Base-by-base conservation (phyloP, 345 rosid genomes). In the Gossypium rotundifolium region DNA sequence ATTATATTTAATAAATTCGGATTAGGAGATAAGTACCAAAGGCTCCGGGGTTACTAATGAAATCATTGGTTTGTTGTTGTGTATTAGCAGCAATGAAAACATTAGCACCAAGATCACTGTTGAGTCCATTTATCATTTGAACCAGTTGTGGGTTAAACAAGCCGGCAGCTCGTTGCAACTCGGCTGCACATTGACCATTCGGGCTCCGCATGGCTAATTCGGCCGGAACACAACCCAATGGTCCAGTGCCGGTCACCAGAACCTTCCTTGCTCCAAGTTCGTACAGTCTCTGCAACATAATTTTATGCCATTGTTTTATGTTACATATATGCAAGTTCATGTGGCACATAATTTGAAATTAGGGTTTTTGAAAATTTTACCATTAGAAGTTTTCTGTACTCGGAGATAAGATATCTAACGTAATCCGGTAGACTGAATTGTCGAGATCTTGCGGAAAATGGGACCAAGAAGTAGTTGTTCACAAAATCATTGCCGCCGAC, bases 401-500 rank as follows among this genome's bases (percentile, higher is more conserved):
- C 91, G 4, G 87, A 83, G 65, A 88, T 79, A 80, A 90, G 65
- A 44, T 61, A 84, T 33, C 38, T 52, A 49, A 84, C 86, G 25
- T 87, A 90, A 38, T 84, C 74, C 0, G 94, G 89, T 14, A 90
- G 80, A 25, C 85, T 1, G 59, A 67, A 90, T 63, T 90, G 89
- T 71, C 85, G 92, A 61, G 92, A 90, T 73, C 89, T 80, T 16
- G 86, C 76, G 0, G 92, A 88, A 79, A 46, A 78, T 4, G 94
- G 92, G 55, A 88, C 87, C 86, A 92, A 79, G 77, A 65, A 94
- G 72, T 92, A 94, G 78, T 94, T 94, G 85, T 92, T 94, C 25
- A 92, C 96, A n/a, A 94, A 94, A 76, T 94, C 98, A 10, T 94
- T 94, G 77, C 97, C 98, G 7, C 98, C 97, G 0, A 86, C 77